phyloP scores from a whole-genome alignment of 176 grass and related monocot species.

The Metroxylon sagu region DNA sequence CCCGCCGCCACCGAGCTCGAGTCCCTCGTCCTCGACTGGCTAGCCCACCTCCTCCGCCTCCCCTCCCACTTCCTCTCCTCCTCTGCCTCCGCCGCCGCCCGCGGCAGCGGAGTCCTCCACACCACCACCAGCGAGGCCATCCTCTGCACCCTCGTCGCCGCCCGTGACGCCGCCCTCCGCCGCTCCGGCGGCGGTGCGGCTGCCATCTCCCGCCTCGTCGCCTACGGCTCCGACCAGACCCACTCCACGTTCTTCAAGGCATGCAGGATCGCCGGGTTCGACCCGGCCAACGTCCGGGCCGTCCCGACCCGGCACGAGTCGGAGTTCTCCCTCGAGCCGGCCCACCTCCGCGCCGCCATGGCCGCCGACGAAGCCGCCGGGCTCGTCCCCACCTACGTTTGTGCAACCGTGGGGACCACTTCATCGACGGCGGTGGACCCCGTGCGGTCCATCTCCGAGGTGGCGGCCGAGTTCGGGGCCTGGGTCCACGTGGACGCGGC shows the following conservation, averaged over 20 bases:
- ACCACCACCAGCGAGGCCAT: constrained; percentile 42
- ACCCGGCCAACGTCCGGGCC: constrained; percentile 20
- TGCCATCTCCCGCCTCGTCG: constrained; percentile 3
- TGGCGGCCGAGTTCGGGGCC: constrained; percentile 4
- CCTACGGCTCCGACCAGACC: constrained; percentile 43
- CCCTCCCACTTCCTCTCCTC: constrained; percentile 21
- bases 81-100: neutral
- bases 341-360: constrained; percentile 12
- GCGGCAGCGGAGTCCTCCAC: constrained; percentile 29
- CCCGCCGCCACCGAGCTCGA: constrained; percentile 40
- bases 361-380: constrained; percentile 20
- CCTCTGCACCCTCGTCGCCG: constrained; percentile 38
- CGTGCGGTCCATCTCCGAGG: constrained; percentile 19
- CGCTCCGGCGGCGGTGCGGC: neutral
- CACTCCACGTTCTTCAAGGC: constrained; percentile 55
- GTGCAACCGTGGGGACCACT: constrained; percentile 43
- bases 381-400: constrained; percentile 41
- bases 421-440: constrained; percentile 47
- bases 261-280: constrained; percentile 34
- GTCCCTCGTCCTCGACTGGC: constrained; percentile 48
- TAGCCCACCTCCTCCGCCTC: constrained; percentile 27
- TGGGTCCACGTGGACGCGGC: constrained; percentile 54
- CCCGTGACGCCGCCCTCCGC: constrained; percentile 16
- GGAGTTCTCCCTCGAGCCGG: constrained; percentile 27
- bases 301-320: constrained; percentile 13